Conservation (phyloP, 106 monocot species). For the Agapanthus africanus region DNA sequence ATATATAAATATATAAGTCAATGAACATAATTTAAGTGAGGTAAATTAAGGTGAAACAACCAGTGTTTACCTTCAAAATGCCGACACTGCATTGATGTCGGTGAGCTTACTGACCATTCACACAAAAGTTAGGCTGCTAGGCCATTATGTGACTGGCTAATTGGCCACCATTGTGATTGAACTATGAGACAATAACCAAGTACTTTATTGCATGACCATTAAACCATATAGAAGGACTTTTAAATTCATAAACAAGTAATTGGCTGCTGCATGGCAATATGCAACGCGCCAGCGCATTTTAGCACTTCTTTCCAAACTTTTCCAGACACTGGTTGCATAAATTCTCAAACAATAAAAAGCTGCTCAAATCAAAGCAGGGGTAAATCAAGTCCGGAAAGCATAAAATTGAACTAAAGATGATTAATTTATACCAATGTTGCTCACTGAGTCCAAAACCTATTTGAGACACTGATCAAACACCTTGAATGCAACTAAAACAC, state of each 20-base stretch:
- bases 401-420: no score
- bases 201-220: no score
- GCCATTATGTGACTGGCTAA: constrained; percentile 14
- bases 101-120: constrained; percentile 16
- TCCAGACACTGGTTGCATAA: neutral
- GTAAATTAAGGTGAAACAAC: neutral
- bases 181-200: no score
- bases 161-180: constrained; percentile 2
- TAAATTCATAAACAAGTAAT: neutral
- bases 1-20: neutral
- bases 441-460: no score
- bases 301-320: neutral
- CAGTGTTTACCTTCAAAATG: neutral
- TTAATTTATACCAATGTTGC: no score
- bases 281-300: neutral
- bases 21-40: neutral
- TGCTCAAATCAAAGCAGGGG: no score
- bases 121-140: constrained; percentile 3
- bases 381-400: no score
- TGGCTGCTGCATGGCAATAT: neutral
- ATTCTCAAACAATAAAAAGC: no score
- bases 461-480: no score
- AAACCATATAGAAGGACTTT: no score
- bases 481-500: no score
- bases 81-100: constrained; percentile 2